phyloP scores from a whole-genome alignment of 2,329 filamentous ascomycete genomes.

The Allantophomopsis cytisporea region DNA sequence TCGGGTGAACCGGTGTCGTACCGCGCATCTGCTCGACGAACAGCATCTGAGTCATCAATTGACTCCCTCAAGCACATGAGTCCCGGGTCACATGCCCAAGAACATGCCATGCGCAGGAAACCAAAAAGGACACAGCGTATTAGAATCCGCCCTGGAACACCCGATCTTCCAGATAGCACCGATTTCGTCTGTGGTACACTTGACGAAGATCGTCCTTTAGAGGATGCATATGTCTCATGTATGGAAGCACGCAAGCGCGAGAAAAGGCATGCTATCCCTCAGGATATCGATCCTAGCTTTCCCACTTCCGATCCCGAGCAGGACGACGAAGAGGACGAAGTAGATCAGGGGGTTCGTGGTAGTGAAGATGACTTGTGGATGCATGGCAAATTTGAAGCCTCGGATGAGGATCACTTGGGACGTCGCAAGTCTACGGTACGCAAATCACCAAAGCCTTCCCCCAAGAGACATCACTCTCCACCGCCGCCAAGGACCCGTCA shows the following conservation, averaged over 20 bases:
- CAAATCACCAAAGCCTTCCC: conserved; percentile 37
- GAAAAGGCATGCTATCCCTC: conserved; percentile 75
- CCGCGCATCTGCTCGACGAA: conserved; percentile 14
- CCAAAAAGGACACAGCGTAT: conserved; percentile 20
- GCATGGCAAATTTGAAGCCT: conserved; percentile 57
- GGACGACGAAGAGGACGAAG: conserved; percentile 60
- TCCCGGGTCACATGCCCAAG: conserved; percentile 6
- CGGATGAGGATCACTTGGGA: conserved; percentile 37
- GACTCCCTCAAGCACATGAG: conserved; percentile 26
- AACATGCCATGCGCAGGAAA: conserved; percentile 3
- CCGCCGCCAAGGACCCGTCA: conserved; percentile 15
- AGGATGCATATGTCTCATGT: conserved; percentile 82
- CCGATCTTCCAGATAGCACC: conserved; percentile 88
- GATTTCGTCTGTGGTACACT: conserved; percentile 98
- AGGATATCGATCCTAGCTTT: conserved; percentile 96
- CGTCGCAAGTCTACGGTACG: conserved; percentile 34
- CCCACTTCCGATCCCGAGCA: conserved; percentile 87
- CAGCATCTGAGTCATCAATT: conserved; percentile 48
- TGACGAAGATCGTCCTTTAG: conserved; percentile 88
- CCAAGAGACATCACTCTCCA: conserved; percentile 45
- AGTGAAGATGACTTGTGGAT: conserved; percentile 59
- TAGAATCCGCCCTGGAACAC: conserved; percentile 53
- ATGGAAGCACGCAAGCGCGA: conserved; percentile 68
- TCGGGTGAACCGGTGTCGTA: conserved; percentile 10
- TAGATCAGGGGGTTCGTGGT: conserved; percentile 38